Evolutionary conservation across 2,329 filamentous ascomycete genomes (phyloP), one percentile per base, ranked within the genome.

Genomic region (Colletotrichum tofieldiae): DNA sequence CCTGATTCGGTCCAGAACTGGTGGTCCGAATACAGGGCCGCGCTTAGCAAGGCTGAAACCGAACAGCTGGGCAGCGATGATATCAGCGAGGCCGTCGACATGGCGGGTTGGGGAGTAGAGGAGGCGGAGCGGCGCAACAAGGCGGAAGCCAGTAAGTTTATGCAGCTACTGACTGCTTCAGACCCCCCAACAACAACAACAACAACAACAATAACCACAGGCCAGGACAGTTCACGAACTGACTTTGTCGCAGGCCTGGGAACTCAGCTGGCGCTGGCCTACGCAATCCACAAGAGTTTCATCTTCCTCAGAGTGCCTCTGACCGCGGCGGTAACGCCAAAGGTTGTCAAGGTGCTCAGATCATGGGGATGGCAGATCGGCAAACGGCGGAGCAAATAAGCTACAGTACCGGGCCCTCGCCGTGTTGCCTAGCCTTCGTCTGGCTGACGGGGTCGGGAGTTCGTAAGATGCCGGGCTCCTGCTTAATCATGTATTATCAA

Each of bases 251-350:
- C 74, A 92, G 90, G 90, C 76, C 81, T 92, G 43, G 90, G 87
- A 63, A 98, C 96, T 11, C 95, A 98, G 80, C 86, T 99, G 39
- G 95, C 94, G 20, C 88, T 99, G 60, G 96, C 96, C 16, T 99
- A 99, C 79, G 96, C 96, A 37, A 94, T 99, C 71, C 96, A 99
- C 87, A 99, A 99, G 85, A 97, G 93, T 77, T 94, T 98, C 82
- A 98, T 99, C 78, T 98, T 99, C 82, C 82, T 98, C 75, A 91
- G 96, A n/a, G 94, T 99, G 12, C 96, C 96, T 11, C 84, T 98
- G 75, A 96, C 96, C 1, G 95, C 94, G 16, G 96, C 95, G 3
- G 88, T 98, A 43, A 95, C 94, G 11, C 96, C 96, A 1, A 98
- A 97, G 83, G 92, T 98, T n/a, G 96, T 98, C 78, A 97, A 94